phyloP scores from a whole-genome alignment of 2,329 filamentous ascomycete genomes.

The Botrytis hyacinthi region DNA sequence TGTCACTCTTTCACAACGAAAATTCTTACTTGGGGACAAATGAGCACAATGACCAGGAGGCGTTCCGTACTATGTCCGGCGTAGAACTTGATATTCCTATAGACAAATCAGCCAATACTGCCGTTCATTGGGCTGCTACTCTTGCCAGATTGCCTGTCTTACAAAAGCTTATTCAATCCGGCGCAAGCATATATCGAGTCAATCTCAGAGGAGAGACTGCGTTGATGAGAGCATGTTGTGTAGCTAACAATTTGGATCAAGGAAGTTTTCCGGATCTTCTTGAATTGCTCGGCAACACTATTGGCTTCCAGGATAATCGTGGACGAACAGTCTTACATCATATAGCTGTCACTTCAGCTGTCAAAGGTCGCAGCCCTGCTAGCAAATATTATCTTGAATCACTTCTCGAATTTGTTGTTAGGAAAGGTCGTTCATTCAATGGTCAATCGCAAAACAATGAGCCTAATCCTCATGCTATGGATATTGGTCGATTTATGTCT shows the following conservation, averaged over 20 bases:
- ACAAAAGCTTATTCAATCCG: slow-evolving; percentile 75
- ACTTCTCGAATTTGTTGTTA: slow-evolving; percentile 88
- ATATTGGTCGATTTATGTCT: slow-evolving; percentile 88
- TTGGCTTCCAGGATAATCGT: slow-evolving; percentile 85
- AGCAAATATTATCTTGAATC: slow-evolving; percentile 96
- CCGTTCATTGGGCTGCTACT: slow-evolving; percentile 94
- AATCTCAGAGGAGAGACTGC: slow-evolving; percentile 91
- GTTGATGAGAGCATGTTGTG: slow-evolving; percentile 85
- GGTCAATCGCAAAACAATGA: slow-evolving; percentile 45
- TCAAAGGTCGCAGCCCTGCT: slow-evolving; percentile 86
- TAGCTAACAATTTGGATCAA: slow-evolving; percentile 92
- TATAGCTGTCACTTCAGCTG: slow-evolving; percentile 91
- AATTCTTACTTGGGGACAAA: slow-evolving; percentile 51
- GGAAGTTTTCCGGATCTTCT: slow-evolving; percentile 87
- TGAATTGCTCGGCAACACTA: slow-evolving; percentile 83
- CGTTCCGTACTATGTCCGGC: slow-evolving; percentile 71
- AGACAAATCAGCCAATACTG: slow-evolving; percentile 83
- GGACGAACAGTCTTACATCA: slow-evolving; percentile 93
- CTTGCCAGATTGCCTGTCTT: slow-evolving; percentile 81
- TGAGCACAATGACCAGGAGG: slow-evolving; percentile 72
- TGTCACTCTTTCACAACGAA: slow-evolving; percentile 75
- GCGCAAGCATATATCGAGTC: slow-evolving; percentile 82
- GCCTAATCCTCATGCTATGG: slow-evolving; percentile 52
- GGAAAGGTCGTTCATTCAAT: slow-evolving; percentile 68
- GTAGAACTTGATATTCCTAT: slow-evolving; percentile 89